Evolutionary conservation across 495 filamentous ascomycete genomes (phyloP).

Genomic region (Filosporella fistucella): DNA sequence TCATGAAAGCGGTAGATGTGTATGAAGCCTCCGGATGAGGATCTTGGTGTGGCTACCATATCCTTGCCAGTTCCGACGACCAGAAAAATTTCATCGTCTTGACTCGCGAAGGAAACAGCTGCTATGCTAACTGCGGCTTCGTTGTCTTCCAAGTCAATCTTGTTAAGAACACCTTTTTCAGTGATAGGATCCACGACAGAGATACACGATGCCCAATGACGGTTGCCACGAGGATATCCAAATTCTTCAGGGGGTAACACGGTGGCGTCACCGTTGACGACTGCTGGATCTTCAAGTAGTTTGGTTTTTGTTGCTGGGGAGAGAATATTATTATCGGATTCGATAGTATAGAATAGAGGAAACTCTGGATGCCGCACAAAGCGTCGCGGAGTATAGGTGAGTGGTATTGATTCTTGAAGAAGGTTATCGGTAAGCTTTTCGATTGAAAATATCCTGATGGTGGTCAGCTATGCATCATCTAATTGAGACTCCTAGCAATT

Average conservation of each 20-base stretch:
- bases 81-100: conserved; percentile 86
- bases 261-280: conserved; percentile 65
- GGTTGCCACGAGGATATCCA: conserved; percentile 75
- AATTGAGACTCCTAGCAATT: conserved; percentile 3
- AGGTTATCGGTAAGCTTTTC: conserved; percentile 83
- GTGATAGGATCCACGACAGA: conserved; percentile 79
- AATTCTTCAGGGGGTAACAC: conserved; percentile 78
- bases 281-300: conserved; percentile 60
- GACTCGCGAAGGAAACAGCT: conserved; percentile 76
- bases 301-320: conserved; percentile 65
- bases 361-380: conserved; percentile 85
- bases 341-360: conserved; percentile 87
- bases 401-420: conserved; percentile 79
- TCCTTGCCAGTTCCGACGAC: conserved; percentile 93
- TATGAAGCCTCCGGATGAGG: conserved; percentile 74
- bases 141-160: conserved; percentile 80
- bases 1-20: conserved; percentile 91
- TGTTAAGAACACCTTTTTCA: conserved; percentile 66
- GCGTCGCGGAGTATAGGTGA: conserved; percentile 86
- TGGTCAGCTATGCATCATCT: conserved; percentile 8
- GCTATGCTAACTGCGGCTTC: conserved; percentile 87
- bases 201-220: conserved; percentile 94
- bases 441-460: conserved; percentile 77
- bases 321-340: conserved; percentile 87
- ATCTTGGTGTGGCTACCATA: conserved; percentile 70